These are phyloP conservation scores for Corchorus capsularis DNA, from an alignment of 345 rosid species.

Conservation along the genomic window DNA sequence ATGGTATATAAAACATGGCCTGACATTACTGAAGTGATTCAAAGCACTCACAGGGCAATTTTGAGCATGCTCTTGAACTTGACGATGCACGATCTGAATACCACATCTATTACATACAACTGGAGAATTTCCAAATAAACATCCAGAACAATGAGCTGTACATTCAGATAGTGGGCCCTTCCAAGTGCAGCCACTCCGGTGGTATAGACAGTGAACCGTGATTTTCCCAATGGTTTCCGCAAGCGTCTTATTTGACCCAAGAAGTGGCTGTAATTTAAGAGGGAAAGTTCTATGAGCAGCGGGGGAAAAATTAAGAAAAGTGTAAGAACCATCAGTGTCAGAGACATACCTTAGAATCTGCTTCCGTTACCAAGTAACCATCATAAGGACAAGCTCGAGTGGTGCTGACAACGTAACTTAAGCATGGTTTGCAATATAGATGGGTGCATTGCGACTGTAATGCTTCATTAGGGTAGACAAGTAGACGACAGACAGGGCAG, in stretches of 20 bases:
- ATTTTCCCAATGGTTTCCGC: constrained; percentile 70
- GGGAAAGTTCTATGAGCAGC: constrained; percentile 14
- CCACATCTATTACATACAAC: constrained; percentile 74
- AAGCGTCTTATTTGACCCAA: constrained; percentile 59
- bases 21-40: background rate
- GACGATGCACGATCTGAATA: constrained; percentile 59
- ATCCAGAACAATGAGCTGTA: constrained; percentile 66
- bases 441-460: constrained; percentile 85
- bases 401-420: constrained; percentile 58
- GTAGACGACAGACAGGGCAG: constrained; percentile 77
- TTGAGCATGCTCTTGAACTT: constrained; percentile 77
- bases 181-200: constrained; percentile 89
- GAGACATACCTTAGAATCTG: constrained; percentile 69
- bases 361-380: constrained; percentile 76
- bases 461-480: constrained; percentile 82
- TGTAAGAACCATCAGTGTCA: background rate
- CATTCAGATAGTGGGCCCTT: constrained; percentile 69
- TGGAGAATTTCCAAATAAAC: constrained; percentile 71
- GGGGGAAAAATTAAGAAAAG: background rate
- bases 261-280: constrained; percentile 56
- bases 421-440: constrained; percentile 75
- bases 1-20: background rate
- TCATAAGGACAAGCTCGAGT: constrained; percentile 82
- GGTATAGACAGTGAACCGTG: constrained; percentile 62
- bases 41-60: constrained; percentile 69